A percentile compares a stretch with the other conserved stretches of the same genome.
Evolutionary conservation across 768 basidiomycete genomes (phyloP).

Genomic region (Suillus tomentosus): DNA sequence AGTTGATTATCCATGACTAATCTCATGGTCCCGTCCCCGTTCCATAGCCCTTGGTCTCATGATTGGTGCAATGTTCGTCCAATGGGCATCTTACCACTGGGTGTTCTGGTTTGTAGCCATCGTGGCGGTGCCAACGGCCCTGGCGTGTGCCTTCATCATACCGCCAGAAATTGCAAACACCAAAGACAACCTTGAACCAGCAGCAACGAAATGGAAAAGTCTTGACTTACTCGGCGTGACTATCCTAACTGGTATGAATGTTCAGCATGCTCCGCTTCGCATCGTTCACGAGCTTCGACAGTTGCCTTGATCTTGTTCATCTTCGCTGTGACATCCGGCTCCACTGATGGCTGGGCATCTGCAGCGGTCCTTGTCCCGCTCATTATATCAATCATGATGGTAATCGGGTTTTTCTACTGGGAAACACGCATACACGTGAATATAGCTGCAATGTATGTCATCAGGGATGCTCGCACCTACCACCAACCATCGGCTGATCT

Average conservation of each 20-base stretch:
- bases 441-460: conserved; percentile 44
- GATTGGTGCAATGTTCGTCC: conserved; percentile 46
- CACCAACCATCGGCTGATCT: not conserved
- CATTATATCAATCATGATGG: conserved; percentile 44
- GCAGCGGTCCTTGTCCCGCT: conserved; percentile 48
- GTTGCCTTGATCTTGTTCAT: conserved; percentile 37
- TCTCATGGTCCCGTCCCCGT: conserved; percentile 1
- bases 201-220: conserved; percentile 27
- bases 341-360: conserved; percentile 50
- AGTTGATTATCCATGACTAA: not conserved
- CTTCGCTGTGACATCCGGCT: conserved; percentile 47
- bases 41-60: conserved; percentile 43
- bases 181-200: not conserved
- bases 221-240: conserved; percentile 43
- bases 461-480: not conserved
- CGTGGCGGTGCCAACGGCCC: conserved; percentile 35
- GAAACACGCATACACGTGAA: conserved; percentile 43
- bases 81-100: conserved; percentile 47
- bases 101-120: conserved; percentile 53
- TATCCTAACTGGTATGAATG: conserved; percentile 35
- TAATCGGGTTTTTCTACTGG: conserved; percentile 51
- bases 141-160: conserved; percentile 36
- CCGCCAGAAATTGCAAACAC: conserved; percentile 26
- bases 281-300: conserved; percentile 5
- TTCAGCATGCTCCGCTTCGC: not conserved